Base-by-base conservation (phyloP, 805 yeast genomes). In the Candida broadrunensis region DNA sequence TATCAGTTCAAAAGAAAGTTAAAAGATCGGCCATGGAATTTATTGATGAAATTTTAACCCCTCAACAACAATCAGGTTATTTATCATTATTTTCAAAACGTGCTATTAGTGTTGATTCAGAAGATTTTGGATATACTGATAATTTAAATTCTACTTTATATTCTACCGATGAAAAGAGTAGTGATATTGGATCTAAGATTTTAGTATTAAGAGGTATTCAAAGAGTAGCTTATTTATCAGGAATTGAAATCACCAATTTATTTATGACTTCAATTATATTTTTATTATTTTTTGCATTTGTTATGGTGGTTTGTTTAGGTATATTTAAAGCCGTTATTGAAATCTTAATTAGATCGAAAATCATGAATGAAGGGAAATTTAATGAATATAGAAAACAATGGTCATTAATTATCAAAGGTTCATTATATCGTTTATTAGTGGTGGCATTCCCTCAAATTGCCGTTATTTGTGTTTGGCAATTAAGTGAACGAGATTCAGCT, bases 391-490 rank as follows among this genome's bases (percentile, higher is more conserved):
- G 99, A 60, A 72, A 70, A 41, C 85, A 88, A 52, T 93, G 96
- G 97, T 69, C 80, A 17, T 72, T 77, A n/a, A 78, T 88, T 53
- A 80, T 87, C 55, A 91, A 90, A 63, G 99, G 99, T 37, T 78
- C 93, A 6, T 63, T 93, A 44, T 93, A 83, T 72, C 77, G 99
- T 58, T 73, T 90, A 54, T 78, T 87, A 42, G 72, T 86, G 36
- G 77, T 93, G 47, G 88, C 96, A 0, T 86, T 88, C 67, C 96
- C 98, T 7, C 97, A 91, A 62, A 64, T 93, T 33, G 75, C 85
- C 3, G 72, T 91, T 7, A 62, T 93, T 50, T 81, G 91, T 50
- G 68, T 91, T 43, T 93, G 97, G 97, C 93, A 93, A 67, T 80
- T 91, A 42, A 83, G 89, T 6, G 80, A 76, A 47, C 75, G 81